Evolutionary conservation across 2,329 filamentous ascomycete genomes (phyloP), one percentile per base, ranked within the genome.

Genomic region (Cladosporium sphaerospermum): DNA sequence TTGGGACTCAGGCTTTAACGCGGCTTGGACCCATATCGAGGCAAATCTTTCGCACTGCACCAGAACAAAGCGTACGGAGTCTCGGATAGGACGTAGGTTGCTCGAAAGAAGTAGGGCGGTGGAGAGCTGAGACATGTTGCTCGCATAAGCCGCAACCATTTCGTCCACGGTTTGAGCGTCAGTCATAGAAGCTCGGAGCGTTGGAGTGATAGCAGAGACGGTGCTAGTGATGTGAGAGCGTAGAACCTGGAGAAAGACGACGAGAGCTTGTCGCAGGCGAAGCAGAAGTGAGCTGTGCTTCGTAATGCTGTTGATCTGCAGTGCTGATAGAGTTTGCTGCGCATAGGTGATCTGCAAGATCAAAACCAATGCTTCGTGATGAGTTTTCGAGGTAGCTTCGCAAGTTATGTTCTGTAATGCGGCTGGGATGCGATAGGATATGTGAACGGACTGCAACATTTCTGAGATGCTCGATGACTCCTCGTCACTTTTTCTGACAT

Each of bases 331-430:
- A 1, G 85, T 71, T 57, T 84, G 79, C 48, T 81, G 80, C 3
- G 88, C 85, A 44, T 89, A 80, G 49, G 85, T 84, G 23, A 89
- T 74, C 66, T 96, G 91, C 31, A 95, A 76, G 1, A 95, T 76
- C 8, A 96, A 78, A 0, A 82, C 85, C 60, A 89, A 89, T 3
- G 92, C 73, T 19, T 78, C 73, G 62, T 89, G 86, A 63, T 96
- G 95, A 3, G 78, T 75, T 0, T 70, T 65, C 18, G 89, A 76
- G 6, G 82, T 82, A 3, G 79, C 74, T 43, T 82, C 79, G 1
- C 83, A 83, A 42, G 96, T 75, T 28, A 96, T 81, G 63, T 96
- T 92, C 16, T 78, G 78, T 5, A 84, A 67, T 1, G 80, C 75
- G 81, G 81, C 84, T 0, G 79, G 73, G 1, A 76, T 61, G 62